Base-by-base conservation (phyloP, 352 stramenopile species). In the Globisporangium alternatum region DNA sequence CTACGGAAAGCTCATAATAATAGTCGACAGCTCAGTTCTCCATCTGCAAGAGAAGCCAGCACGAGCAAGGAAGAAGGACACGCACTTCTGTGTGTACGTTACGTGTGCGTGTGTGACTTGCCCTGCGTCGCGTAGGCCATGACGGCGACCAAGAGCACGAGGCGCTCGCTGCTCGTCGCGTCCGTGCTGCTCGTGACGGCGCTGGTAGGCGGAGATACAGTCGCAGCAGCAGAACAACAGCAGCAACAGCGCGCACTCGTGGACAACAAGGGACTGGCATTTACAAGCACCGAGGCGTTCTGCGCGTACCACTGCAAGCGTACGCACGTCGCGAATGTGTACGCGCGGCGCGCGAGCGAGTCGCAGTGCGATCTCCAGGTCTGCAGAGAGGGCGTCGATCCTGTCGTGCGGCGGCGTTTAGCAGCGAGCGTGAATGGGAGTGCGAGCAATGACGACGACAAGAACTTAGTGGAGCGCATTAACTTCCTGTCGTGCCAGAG, bases 221-320 rank as follows among this genome's bases (percentile, higher is more conserved):
- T 17, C 17, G 30, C 21, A 17, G 21, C 37, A 15, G n/a, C 66
- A 60, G 8, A 41, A 9, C 5, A 56, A 13, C 28, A 39, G 10
- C 28, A 41, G 7, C 51, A 56, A 30, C 52, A 56, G 15, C 49
- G 39, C 9, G 15, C 28, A 17, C 31, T 86, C 8, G 53, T 74
- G 33, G 82, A 91, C 65, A 54, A 58, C 17, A 44, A 72, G 9
- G 82, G 78, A 0, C 67, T 91, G n/a, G 58, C 60, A 31, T 91
- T 89, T 47, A 65, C 57, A 22, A 75, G 71, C n/a, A 19, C 56
- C 5, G 70, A 70, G 21, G 72, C 83, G 17, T 77, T 88, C 63
- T 90, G 83, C 65, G 56, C 67, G 44, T 79, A 81, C 69, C 77
- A 91, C 74, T 91, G 82, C 71, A 79, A 70, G 13, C 31, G 65